phyloP scores from a whole-genome alignment of 140 eudicot species.

The Flaveria floridana region DNA sequence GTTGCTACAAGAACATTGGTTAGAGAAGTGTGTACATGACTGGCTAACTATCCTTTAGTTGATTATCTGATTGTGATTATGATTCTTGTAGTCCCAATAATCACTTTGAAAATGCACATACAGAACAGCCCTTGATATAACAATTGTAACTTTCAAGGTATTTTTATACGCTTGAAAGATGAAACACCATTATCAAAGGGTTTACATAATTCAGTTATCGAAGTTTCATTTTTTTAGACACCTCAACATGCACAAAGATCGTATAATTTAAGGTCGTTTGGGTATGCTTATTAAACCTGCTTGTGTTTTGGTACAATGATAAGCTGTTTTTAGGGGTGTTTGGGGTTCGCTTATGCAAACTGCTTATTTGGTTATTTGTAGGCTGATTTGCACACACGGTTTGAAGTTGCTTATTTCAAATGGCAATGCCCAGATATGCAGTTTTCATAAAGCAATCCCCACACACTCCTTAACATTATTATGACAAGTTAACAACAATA shows the following conservation, averaged over 20 bases:
- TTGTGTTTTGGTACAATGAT: background rate
- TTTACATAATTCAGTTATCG: too few relatives aligned
- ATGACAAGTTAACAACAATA: background rate
- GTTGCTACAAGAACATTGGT: background rate
- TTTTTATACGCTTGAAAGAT: too few relatives aligned
- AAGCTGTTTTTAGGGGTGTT: background rate
- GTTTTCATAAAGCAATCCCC: background rate
- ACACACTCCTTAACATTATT: background rate
- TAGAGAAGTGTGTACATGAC: background rate
- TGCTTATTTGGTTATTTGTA: background rate
- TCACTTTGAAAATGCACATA: background rate
- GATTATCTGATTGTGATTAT: background rate
- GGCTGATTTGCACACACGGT: background rate
- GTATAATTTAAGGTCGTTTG: background rate
- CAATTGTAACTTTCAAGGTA: background rate
- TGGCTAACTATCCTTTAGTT: background rate
- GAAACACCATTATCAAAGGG: background rate
- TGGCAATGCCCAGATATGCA: background rate
- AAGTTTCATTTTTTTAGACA: background rate
- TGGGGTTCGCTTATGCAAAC: background rate
- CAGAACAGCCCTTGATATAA: background rate
- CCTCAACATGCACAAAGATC: too few relatives aligned
- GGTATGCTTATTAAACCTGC: background rate
- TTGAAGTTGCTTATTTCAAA: constrained; percentile 3
- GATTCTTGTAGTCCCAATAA: background rate